These are phyloP conservation scores for Logfia minima DNA, from an alignment of 129 eudicot genomes.

Conservation along the genomic window DNA sequence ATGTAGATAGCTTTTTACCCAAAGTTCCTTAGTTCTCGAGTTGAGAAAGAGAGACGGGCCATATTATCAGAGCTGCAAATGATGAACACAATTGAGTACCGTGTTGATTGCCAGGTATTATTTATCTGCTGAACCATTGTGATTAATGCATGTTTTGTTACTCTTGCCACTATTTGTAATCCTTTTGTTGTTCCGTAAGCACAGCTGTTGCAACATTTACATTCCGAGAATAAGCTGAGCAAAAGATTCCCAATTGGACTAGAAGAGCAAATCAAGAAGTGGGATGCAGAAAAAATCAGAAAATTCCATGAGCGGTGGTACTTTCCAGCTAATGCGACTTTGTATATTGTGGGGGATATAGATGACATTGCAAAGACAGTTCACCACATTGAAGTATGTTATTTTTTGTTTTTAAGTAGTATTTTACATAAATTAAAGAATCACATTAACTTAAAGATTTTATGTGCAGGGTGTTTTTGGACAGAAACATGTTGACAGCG, in stretches of 20 bases:
- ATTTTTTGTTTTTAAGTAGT: neutral
- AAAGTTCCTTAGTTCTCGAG: slow-evolving; percentile 87
- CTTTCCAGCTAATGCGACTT: slow-evolving; percentile 92
- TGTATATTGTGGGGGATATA: slow-evolving; percentile 93
- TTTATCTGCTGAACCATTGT: neutral
- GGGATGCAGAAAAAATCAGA: slow-evolving; percentile 98
- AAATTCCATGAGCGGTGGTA: slow-evolving; percentile 98
- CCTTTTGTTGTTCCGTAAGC: slow-evolving; percentile 22
- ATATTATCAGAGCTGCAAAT: slow-evolving; percentile 95
- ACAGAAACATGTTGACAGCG: slow-evolving; percentile 59
- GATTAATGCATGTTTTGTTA: neutral
- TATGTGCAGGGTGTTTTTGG: slow-evolving; percentile 84
- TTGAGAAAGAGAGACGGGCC: slow-evolving; percentile 96
- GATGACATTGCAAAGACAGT: slow-evolving; percentile 68
- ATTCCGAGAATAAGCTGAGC: slow-evolving; percentile 97
- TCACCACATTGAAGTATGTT: slow-evolving; percentile 80
- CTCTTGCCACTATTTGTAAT: slow-evolving; percentile 14
- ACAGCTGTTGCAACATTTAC: slow-evolving; percentile 93
- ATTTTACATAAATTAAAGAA: neutral
- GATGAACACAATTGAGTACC: slow-evolving; percentile 99
- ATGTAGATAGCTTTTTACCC: slow-evolving; percentile 91
- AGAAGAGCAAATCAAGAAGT: slow-evolving; percentile 94
- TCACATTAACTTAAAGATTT: slow-evolving; percentile 10
- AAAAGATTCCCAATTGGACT: slow-evolving; percentile 94
- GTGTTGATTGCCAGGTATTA: slow-evolving; percentile 98